Base-by-base conservation (phyloP, 2,329 filamentous ascomycete genomes). In the Clonostachys byssicola region DNA sequence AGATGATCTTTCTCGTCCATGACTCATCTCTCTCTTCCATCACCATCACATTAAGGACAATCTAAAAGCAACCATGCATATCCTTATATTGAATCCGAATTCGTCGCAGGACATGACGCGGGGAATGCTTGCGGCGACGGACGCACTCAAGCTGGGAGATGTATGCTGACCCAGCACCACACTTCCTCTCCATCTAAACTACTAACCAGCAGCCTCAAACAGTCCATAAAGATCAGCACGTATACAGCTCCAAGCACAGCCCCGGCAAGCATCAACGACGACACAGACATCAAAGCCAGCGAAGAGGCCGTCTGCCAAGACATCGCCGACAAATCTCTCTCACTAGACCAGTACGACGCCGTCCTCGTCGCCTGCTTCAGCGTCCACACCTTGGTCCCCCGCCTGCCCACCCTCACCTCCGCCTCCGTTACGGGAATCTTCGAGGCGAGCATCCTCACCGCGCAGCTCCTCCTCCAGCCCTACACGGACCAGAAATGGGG, bases 291-390 rank as follows among this genome's bases (percentile, higher is more conserved):
- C 6, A 63, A 69, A 2, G 63, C 71, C 44, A 92, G 86, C 54
- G 78, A 82, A 2, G 60, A 76, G 2, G 77, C 81, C 48, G 88
- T 89, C 44, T 68, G 85, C 14, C 68, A 73, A 1, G 72, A 81
- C 49, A 61, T 88, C 6, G 61, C 68, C 23, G 47, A 65, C 35
- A 62, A 35, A 23, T 63, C 51, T 9, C 61, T 78, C 1, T 49
- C 62, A 3, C 61, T 78, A 1, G 49, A 63, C 3, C 56, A 67
- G 30, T 82, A 89, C 63, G 84, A 94, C 59, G 90, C 78, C n/a
- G 85, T 95, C 51, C 76, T 96, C 1, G 78, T 96, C 3, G 91
- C 91, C 17, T 96, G 92, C 69, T 97, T 89, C 70, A 94, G 88
- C 50, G 82, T 87, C 2, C 91, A 96, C 60, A 83, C 87, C 0